A percentile compares a stretch with the other conserved stretches of the same genome.
Conservation (phyloP, 1,139 yeast genomes). For the Debaryomyces sp. region DNA sequence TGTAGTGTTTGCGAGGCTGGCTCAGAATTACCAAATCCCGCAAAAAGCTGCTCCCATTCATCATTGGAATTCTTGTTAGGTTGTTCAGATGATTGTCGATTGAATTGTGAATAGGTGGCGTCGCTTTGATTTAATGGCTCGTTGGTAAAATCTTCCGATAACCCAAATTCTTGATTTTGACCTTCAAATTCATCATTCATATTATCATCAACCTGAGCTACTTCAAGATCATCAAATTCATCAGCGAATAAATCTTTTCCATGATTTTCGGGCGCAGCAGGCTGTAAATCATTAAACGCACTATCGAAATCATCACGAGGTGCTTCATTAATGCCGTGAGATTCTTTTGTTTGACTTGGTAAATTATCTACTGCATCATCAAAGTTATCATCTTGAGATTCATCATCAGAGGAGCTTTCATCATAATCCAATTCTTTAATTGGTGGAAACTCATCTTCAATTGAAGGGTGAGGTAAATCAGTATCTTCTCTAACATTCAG, state of each 20-base stretch:
- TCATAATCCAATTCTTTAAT: conserved; percentile 64
- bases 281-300: conserved; percentile 43
- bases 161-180: conserved; percentile 27
- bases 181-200: conserved; percentile 26
- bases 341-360: conserved; percentile 26
- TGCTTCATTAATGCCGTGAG: conserved; percentile 14
- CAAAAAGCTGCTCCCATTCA: conserved; percentile 95
- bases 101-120: conserved; percentile 8
- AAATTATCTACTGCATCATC: conserved; percentile 50
- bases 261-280: conserved; percentile 33
- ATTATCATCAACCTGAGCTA: conserved; percentile 47
- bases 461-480: conserved; percentile 1
- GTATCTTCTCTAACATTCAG: neutral
- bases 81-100: conserved; percentile 8
- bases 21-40: conserved; percentile 70
- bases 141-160: conserved; percentile 46
- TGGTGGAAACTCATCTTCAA: conserved; percentile 68
- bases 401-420: conserved; percentile 54
- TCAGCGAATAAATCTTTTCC: conserved; percentile 39
- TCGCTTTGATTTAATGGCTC: conserved; percentile 11
- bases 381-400: conserved; percentile 31
- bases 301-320: conserved; percentile 33
- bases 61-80: conserved; percentile 43
- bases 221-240: conserved; percentile 40
- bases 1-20: conserved; percentile 1